phyloP scores from a whole-genome alignment of 2,329 filamentous ascomycete species.

The Hypoxylon rubiginosum region DNA sequence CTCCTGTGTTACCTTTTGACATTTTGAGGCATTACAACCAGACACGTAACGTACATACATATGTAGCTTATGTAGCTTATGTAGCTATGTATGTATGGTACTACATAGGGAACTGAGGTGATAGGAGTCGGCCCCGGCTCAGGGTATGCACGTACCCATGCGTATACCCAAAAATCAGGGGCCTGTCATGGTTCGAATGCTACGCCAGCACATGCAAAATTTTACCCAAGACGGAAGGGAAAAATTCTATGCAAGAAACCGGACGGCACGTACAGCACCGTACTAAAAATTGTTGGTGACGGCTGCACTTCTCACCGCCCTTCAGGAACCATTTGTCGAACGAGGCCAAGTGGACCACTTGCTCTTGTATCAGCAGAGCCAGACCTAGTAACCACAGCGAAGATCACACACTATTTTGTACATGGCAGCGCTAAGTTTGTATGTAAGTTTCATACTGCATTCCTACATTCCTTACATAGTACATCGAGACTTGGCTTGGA shows the following conservation, averaged over 20 bases:
- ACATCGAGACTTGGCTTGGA: conserved; percentile 4
- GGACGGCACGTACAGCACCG: neutral
- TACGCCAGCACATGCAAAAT: conserved; percentile 33
- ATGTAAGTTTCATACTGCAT: conserved; percentile 1
- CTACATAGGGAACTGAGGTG: no score
- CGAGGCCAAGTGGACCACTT: conserved; percentile 12
- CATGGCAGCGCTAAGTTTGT: neutral
- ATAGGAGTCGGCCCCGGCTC: neutral
- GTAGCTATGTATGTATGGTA: no score
- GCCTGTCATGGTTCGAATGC: conserved; percentile 8
- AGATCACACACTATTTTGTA: conserved; percentile 19
- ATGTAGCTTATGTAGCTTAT: neutral
- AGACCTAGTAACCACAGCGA: conserved; percentile 18
- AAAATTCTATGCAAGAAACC: conserved; percentile 2
- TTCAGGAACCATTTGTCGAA: conserved; percentile 12
- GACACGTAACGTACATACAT: conserved; percentile 1
- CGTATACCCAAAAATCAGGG: neutral
- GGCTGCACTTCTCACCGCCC: conserved; percentile 31
- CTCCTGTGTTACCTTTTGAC: neutral
- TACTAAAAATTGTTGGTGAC: conserved; percentile 12
- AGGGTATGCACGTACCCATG: neutral
- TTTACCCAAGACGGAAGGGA: neutral
- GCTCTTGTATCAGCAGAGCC: conserved; percentile 15
- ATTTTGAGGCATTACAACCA: conserved; percentile 1
- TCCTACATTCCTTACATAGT: no score